Evolutionary conservation across 2,329 filamentous ascomycete genomes (phyloP), one percentile per base, ranked within the genome.

Genomic region (Bisporella sp.): DNA sequence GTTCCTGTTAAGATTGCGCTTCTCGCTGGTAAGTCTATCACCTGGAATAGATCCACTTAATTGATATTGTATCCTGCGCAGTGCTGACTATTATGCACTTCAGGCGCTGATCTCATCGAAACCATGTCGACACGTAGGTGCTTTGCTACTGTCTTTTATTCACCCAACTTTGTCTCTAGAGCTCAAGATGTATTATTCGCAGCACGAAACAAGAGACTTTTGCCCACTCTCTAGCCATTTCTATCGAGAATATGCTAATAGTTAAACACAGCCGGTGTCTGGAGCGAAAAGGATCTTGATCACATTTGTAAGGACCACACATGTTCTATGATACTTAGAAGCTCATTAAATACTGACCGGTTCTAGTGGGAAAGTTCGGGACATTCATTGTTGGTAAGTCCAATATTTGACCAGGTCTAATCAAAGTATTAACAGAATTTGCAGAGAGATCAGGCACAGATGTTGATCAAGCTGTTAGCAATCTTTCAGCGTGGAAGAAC

Each of bases 221-320:
- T 21, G 21, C 21, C 2, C 21, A 21, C 21, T 2, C 21, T 21
- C 21, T 21, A 2, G 21, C 21, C 21, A 21, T 21, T 21, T 21
- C 3, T 21, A 21, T 21, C 21, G 21, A 21, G 21, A 21, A 21
- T 21, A 21, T 21, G 21, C 21, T 21, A 21, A 21, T 21, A 21
- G 21, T 21, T 21, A 21, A 21, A 21, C 21, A 21, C 21, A 21
- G 21, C 59, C n/a, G 51, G 56, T 51, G 81, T 96, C 1, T 97
- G 92, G 92, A 87, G 85, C 46, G 76, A 82, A 44, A 78, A 84
- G 56, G 92, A 96, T 76, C 73, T 96, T 49, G 85, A 93, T 60
- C 87, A 95, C 60, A 96, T 96, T 53, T 74, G 96, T 8, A 83
- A 87, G 45, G 79, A 85, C 64, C 96, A 87, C 21, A 21, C 21